Evolutionary conservation across 768 basidiomycete species (phyloP).

Genomic region (Russula earlei): DNA sequence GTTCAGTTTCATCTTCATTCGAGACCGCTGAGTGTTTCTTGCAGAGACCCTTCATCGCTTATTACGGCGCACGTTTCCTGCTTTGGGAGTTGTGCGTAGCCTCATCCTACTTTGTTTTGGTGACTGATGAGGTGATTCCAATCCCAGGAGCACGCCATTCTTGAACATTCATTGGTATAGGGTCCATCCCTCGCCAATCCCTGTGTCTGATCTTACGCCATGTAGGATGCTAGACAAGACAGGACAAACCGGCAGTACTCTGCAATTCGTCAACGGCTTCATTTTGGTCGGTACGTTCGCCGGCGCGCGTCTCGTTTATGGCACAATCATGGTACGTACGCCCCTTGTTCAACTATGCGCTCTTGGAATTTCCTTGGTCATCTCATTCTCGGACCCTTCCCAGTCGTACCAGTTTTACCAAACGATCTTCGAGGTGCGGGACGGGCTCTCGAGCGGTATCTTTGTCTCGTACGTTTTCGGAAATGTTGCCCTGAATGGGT

Average conservation of each 20-base stretch:
- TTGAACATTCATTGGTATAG: constrained; percentile 79
- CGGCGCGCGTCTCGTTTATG: constrained; percentile 60
- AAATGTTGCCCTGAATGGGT: constrained; percentile 55
- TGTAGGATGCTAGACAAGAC: constrained; percentile 70
- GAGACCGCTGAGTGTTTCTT: not conserved
- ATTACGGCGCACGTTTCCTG: constrained; percentile 68
- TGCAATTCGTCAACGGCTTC: constrained; percentile 67
- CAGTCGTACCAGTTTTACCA: constrained; percentile 62
- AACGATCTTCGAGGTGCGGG: constrained; percentile 46
- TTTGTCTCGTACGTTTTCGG: constrained; percentile 45
- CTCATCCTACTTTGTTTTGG: not conserved
- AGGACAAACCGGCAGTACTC: constrained; percentile 52
- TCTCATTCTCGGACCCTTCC: not conserved
- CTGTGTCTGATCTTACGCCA: not conserved
- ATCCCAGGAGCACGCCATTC: constrained; percentile 66
- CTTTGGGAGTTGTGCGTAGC: constrained; percentile 66
- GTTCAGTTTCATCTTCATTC: not conserved
- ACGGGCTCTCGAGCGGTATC: constrained; percentile 39
- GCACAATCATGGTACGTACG: constrained; percentile 36
- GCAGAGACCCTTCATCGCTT: constrained; percentile 61
- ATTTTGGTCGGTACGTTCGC: constrained; percentile 61
- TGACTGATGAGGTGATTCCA: constrained; percentile 28
- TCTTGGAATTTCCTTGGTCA: not conserved
- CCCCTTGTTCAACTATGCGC: not conserved
- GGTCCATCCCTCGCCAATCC: not conserved